Percentiles rank a stretch among this genome's conserved stretches.
phyloP scores from a whole-genome alignment of 2,329 filamentous ascomycete genomes.

The Claviceps digitariae region DNA sequence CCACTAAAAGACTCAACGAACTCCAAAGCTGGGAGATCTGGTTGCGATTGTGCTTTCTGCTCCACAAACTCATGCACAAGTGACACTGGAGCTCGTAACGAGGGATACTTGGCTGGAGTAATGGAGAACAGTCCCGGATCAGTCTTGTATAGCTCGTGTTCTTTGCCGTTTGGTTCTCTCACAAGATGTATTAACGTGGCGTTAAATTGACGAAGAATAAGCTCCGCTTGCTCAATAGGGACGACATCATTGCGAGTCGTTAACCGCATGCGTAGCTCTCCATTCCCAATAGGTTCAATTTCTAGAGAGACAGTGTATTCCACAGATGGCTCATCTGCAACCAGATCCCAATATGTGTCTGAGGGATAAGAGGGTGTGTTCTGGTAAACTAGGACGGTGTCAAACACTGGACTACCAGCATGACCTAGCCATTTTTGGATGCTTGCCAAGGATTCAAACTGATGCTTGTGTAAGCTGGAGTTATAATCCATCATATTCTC shows the following conservation, averaged over 20 bases:
- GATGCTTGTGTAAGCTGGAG: conserved; percentile 49
- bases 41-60: conserved; percentile 36
- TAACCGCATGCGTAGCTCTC: conserved; percentile 45
- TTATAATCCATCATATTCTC: conserved; percentile 52
- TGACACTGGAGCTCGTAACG: conserved; percentile 41
- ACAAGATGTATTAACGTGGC: conserved; percentile 47
- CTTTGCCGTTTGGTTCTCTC: conserved; percentile 27
- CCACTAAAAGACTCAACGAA: conserved; percentile 50
- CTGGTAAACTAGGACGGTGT: conserved; percentile 77
- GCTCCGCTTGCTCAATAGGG: conserved; percentile 50
- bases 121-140: conserved; percentile 44
- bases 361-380: conserved; percentile 29
- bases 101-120: conserved; percentile 43
- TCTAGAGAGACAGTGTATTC: conserved; percentile 78
- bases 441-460: conserved; percentile 55
- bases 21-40: conserved; percentile 56
- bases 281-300: conserved; percentile 41
- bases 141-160: conserved; percentile 23
- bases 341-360: conserved; percentile 39
- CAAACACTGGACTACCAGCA: conserved; percentile 56
- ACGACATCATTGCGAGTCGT: conserved; percentile 53
- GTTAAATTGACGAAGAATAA: conserved; percentile 63
- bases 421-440: conserved; percentile 61
- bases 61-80: conserved; percentile 74
- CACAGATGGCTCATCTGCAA: conserved; percentile 53